Percentiles rank a stretch among this genome's conserved stretches.
Conservation (phyloP, 176 grass and related monocot species). For the Rhipidocladum racemiflorum region DNA sequence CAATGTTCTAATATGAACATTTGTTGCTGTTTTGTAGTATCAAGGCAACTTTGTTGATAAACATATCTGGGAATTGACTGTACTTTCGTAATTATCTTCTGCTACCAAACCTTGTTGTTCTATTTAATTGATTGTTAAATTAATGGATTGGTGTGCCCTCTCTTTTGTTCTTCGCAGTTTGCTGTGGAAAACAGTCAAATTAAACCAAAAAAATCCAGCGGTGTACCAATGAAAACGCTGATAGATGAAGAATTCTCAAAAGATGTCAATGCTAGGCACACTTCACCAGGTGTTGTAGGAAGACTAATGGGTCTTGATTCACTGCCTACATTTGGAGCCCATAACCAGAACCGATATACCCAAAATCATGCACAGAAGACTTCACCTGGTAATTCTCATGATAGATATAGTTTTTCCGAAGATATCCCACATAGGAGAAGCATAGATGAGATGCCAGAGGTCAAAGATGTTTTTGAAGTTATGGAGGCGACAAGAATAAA, state of each 20-base stretch:
- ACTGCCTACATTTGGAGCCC: slow-evolving; percentile 46
- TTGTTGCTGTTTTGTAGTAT: slow-evolving; percentile 11
- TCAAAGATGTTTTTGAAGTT: slow-evolving; percentile 93
- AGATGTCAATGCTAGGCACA: slow-evolving; percentile 62
- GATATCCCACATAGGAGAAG: slow-evolving; percentile 42
- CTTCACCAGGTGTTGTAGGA: slow-evolving; percentile 75
- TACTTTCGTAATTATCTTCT: slow-evolving; percentile 1
- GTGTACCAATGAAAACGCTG: slow-evolving; percentile 68
- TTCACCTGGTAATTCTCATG: slow-evolving; percentile 44
- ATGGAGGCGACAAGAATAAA: slow-evolving; percentile 67
- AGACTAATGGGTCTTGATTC: slow-evolving; percentile 95
- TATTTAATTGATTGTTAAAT: slow-evolving; percentile 14
- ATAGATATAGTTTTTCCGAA: slow-evolving; percentile 42
- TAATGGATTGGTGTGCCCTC: slow-evolving; percentile 13
- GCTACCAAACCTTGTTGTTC: neutral
- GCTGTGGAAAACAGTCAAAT: slow-evolving; percentile 34
- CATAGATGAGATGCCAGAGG: slow-evolving; percentile 59
- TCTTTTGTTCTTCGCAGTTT: slow-evolving; percentile 44
- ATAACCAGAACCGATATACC: slow-evolving; percentile 37
- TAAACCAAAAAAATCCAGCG: slow-evolving; percentile 48
- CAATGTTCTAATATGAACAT: slow-evolving; percentile 7
- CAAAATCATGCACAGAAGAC: slow-evolving; percentile 21
- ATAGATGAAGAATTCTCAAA: slow-evolving; percentile 87
- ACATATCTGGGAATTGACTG: slow-evolving; percentile 1
- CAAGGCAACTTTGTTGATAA: neutral